Evolutionary conservation across 2,329 filamentous ascomycete genomes (phyloP).

Genomic region (Cladophialophora chaetospira): DNA sequence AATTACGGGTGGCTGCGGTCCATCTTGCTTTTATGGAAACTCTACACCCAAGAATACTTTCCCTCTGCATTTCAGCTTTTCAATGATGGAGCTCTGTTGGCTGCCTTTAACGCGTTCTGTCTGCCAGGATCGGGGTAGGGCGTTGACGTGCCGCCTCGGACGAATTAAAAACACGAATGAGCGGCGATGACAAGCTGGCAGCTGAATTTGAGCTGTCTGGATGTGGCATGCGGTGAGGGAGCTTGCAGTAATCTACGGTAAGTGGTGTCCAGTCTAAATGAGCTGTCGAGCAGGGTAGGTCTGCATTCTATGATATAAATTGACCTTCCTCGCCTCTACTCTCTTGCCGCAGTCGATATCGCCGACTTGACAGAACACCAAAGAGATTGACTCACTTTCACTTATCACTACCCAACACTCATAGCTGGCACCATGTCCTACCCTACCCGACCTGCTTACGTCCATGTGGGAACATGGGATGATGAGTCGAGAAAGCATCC

Average conservation of each 20-base stretch:
- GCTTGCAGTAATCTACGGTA: neutral
- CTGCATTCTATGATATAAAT: neutral
- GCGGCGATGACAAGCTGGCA: too few relatives aligned
- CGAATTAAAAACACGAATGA: too few relatives aligned
- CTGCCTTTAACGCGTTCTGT: too few relatives aligned
- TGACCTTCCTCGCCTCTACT: neutral
- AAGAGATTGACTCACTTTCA: too few relatives aligned
- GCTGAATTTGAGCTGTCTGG: too few relatives aligned
- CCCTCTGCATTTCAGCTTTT: too few relatives aligned
- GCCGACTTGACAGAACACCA: too few relatives aligned
- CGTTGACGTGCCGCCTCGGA: too few relatives aligned
- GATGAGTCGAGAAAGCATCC: conserved; percentile 28
- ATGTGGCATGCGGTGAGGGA: neutral
- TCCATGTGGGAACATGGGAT: conserved; percentile 29
- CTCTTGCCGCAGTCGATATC: too few relatives aligned
- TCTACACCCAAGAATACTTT: neutral
- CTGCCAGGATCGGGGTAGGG: too few relatives aligned
- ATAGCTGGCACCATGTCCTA: conserved; percentile 26
- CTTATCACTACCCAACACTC: neutral
- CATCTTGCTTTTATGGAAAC: neutral
- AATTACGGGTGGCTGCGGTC: neutral
- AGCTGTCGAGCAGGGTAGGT: neutral
- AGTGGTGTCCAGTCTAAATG: neutral
- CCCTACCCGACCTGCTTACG: conserved; percentile 22
- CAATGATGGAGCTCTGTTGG: too few relatives aligned